Conservation (phyloP, 2,329 filamentous ascomycete genomes). For the Bisporella sp. region DNA sequence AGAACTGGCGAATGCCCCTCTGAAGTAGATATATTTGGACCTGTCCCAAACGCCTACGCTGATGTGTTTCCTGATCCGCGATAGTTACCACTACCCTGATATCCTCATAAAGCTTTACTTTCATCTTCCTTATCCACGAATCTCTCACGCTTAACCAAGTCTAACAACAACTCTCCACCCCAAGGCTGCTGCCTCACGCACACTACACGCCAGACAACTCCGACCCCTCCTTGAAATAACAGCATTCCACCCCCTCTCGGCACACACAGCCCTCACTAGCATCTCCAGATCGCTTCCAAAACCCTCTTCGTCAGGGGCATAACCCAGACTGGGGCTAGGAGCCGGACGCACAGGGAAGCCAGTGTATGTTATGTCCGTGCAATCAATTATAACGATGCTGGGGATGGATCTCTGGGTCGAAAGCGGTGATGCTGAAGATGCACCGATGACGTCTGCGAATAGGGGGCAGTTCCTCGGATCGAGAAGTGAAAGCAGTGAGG, state of each 20-base stretch:
- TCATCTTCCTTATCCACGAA: too few relatives aligned
- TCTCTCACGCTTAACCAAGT: conserved; percentile 8
- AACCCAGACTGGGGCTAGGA: conserved; percentile 20
- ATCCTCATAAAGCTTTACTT: too few relatives aligned
- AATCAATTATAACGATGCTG: conserved; percentile 54
- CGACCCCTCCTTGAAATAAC: conserved; percentile 59
- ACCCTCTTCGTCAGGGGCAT: conserved; percentile 1
- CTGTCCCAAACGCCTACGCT: too few relatives aligned
- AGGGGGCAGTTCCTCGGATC: not conserved
- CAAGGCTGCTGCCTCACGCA: conserved; percentile 66
- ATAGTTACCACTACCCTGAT: too few relatives aligned
- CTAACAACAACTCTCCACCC: conserved; percentile 41
- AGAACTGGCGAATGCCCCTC: too few relatives aligned
- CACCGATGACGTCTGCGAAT: too few relatives aligned
- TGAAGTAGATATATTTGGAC: too few relatives aligned
- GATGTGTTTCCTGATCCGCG: too few relatives aligned
- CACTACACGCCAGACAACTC: conserved; percentile 66
- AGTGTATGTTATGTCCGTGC: conserved; percentile 30
- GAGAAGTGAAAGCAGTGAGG: conserved; percentile 52
- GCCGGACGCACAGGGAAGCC: conserved; percentile 4
- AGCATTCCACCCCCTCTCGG: conserved; percentile 68
- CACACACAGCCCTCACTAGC: conserved; percentile 64
- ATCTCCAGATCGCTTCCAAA: conserved; percentile 59
- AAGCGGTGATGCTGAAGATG: too few relatives aligned
- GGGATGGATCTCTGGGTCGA: conserved; percentile 19